Conservation (phyloP, 2,329 filamentous ascomycete genomes). For the Cladophialophora carrionii region DNA sequence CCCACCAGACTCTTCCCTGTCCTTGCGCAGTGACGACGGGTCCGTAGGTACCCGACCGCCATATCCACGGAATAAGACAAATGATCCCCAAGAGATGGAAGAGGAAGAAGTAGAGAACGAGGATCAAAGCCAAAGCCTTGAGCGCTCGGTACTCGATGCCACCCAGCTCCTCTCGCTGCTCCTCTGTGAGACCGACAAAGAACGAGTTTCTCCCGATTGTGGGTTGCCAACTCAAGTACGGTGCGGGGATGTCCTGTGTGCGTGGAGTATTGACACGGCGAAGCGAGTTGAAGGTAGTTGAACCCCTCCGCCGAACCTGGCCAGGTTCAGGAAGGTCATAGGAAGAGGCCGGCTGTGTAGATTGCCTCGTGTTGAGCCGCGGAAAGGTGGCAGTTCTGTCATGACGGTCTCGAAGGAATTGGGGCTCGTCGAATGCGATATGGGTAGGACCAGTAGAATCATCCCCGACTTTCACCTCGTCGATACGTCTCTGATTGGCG, state of each 20-base stretch:
- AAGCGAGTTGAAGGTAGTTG: constrained; percentile 49
- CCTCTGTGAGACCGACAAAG: constrained; percentile 83
- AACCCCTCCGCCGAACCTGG: constrained; percentile 50
- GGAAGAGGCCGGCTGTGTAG: constrained; percentile 24
- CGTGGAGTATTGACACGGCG: constrained; percentile 55
- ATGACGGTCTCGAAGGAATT: constrained; percentile 47
- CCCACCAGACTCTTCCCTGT: constrained; percentile 80
- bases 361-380: constrained; percentile 29
- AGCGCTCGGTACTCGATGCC: constrained; percentile 95
- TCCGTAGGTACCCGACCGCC: constrained; percentile 65
- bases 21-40: constrained; percentile 64
- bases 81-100: constrained; percentile 78
- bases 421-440: constrained; percentile 55
- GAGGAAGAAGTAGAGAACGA: constrained; percentile 78
- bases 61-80: constrained; percentile 79
- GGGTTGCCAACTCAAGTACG: constrained; percentile 91
- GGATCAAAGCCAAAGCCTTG: constrained; percentile 78
- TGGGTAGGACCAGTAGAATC: constrained; percentile 38
- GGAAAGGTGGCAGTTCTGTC: constrained; percentile 33
- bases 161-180: constrained; percentile 90
- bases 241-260: constrained; percentile 63
- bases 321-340: constrained; percentile 27
- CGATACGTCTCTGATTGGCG: constrained; percentile 34
- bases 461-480: constrained; percentile 8
- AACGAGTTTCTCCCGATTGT: constrained; percentile 92